A percentile compares a stretch with the other conserved stretches of the same genome.
Evolutionary conservation across 1,139 yeast genomes (phyloP).

Genomic region (Taphrina populina): DNA sequence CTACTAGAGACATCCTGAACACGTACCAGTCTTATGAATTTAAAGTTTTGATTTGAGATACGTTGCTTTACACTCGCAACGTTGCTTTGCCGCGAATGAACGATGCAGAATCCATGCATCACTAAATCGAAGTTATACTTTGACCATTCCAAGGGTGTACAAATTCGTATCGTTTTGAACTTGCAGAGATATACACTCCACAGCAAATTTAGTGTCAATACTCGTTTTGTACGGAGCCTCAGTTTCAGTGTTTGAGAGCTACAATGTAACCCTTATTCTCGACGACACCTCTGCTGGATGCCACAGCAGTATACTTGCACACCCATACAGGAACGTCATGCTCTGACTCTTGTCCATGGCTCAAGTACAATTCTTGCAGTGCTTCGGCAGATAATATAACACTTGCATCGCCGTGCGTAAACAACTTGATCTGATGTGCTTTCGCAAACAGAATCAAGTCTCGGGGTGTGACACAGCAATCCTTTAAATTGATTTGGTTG

Average conservation of each 20-base stretch:
- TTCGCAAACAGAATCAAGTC: conserved; percentile 38
- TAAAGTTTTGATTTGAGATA: too few relatives aligned
- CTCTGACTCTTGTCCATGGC: background rate
- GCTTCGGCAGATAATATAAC: conserved; percentile 35
- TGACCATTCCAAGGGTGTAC: too few relatives aligned
- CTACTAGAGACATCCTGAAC: too few relatives aligned
- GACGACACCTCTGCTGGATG: conserved; percentile 27
- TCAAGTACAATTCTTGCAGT: conserved; percentile 23
- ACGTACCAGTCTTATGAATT: too few relatives aligned
- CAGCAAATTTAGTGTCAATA: too few relatives aligned
- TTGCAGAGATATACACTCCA: too few relatives aligned
- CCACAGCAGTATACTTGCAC: conserved; percentile 28
- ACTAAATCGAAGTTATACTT: too few relatives aligned
- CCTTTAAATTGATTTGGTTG: conserved; percentile 38
- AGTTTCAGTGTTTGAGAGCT: background rate
- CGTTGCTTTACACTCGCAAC: too few relatives aligned
- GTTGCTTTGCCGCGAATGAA: too few relatives aligned
- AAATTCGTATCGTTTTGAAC: too few relatives aligned
- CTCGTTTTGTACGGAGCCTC: too few relatives aligned
- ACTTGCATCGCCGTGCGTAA: conserved; percentile 38
- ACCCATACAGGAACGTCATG: conserved; percentile 15
- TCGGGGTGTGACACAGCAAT: conserved; percentile 41
- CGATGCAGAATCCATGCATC: too few relatives aligned
- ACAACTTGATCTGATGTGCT: conserved; percentile 37
- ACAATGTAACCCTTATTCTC: conserved; percentile 29